Conservation (phyloP, 208 protist genomes). For the Leishmania arabica region DNA sequence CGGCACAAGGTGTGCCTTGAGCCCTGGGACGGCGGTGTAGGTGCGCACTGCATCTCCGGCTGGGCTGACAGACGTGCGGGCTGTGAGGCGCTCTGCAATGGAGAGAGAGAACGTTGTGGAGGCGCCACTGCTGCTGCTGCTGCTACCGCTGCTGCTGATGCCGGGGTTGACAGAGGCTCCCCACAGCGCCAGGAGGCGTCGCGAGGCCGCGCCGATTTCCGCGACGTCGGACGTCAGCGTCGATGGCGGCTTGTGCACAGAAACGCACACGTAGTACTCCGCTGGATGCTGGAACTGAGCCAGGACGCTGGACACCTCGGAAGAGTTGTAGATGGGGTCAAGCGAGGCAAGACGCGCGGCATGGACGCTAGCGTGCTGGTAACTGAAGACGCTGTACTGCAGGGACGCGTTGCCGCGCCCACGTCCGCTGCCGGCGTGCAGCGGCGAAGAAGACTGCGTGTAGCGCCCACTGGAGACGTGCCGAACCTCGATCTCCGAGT, state of each 20-base stretch:
- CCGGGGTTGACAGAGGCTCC: not conserved
- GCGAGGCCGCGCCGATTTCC: slow-evolving; percentile 15
- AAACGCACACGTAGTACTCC: slow-evolving; percentile 68
- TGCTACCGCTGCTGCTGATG: slow-evolving; percentile 10
- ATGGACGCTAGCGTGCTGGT: slow-evolving; percentile 45
- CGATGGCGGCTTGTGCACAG: slow-evolving; percentile 35
- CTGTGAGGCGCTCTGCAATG: slow-evolving; percentile 23
- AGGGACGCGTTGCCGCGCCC: not conserved
- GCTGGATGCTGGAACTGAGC: slow-evolving; percentile 24
- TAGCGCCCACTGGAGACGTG: slow-evolving; percentile 12
- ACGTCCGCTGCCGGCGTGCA: not conserved
- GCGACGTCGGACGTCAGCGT: not conserved
- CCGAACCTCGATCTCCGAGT: slow-evolving; percentile 24
- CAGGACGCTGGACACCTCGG: slow-evolving; percentile 3
- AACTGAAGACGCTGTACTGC: slow-evolving; percentile 39
- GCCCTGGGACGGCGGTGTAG: slow-evolving; percentile 60
- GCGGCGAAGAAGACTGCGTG: slow-evolving; percentile 6
- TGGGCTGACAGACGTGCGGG: slow-evolving; percentile 17
- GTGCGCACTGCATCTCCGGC: slow-evolving; percentile 25
- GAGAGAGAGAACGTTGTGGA: slow-evolving; percentile 5
- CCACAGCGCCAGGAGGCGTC: slow-evolving; percentile 25
- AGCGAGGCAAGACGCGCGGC: slow-evolving; percentile 23
- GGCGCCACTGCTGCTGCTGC: not conserved
- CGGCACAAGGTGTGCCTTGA: slow-evolving; percentile 52
- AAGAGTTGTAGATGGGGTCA: slow-evolving; percentile 38